Evolutionary conservation across 371 early-diverging fungal genomes (phyloP).

Genomic region (Sporodiniella umbellata): DNA sequence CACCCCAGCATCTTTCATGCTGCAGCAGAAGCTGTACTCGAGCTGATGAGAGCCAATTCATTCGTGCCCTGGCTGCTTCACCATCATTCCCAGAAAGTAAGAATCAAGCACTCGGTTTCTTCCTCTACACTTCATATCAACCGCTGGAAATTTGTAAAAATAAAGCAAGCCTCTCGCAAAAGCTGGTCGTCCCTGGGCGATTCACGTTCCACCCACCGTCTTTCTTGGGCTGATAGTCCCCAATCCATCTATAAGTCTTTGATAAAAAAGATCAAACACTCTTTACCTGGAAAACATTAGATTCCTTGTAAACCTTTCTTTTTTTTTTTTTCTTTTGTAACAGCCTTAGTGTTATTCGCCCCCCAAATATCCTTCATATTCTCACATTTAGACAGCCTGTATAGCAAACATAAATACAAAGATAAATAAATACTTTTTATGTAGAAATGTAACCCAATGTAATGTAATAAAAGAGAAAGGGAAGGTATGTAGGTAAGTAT

Average conservation of each 20-base stretch:
- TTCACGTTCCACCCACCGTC: background rate
- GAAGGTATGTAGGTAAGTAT: too few species aligned
- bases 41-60: conserved; percentile 47
- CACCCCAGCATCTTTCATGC: conserved; percentile 30
- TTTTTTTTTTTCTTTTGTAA: too few species aligned
- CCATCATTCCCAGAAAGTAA: background rate
- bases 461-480: too few species aligned
- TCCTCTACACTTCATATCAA: conserved; percentile 4
- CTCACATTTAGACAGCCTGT: too few species aligned
- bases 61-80: conserved; percentile 36
- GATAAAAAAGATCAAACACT: background rate
- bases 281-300: background rate
- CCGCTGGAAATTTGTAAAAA: conserved; percentile 13
- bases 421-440: too few species aligned
- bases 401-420: too few species aligned
- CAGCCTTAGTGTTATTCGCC: too few species aligned
- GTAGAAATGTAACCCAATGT: too few species aligned
- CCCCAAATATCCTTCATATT: too few species aligned
- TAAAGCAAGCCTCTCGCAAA: conserved; percentile 14
- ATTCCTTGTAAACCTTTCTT: background rate
- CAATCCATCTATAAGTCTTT: background rate
- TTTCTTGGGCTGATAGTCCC: background rate
- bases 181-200: conserved; percentile 14
- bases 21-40: conserved; percentile 38
- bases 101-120: conserved; percentile 2